Evolutionary conservation across 306 rosid genomes (phyloP).

Genomic region (Sechiopsis laciniata): DNA sequence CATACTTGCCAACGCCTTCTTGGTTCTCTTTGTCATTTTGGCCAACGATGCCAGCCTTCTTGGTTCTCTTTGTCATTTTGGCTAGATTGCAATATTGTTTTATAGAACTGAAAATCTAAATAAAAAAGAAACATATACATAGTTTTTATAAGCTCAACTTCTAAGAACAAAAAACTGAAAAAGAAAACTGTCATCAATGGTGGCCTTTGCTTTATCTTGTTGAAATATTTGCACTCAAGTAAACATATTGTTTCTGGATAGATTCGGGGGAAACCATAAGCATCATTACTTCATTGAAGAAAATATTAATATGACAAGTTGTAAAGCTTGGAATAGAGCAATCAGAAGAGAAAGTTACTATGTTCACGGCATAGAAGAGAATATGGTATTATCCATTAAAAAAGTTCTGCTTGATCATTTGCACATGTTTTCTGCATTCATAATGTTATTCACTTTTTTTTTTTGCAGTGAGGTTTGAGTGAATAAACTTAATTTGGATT

Average conservation of each 20-base stretch:
- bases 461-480: conserved; percentile 29
- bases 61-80: no score
- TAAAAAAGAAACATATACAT: neutral
- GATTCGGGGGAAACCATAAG: conserved; percentile 62
- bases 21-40: no score
- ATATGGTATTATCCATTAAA: neutral
- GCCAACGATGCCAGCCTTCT: no score
- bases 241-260: conserved; percentile 29
- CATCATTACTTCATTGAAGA: neutral
- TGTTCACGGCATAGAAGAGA: conserved; percentile 13
- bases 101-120: neutral
- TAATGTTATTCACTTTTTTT: conserved; percentile 19
- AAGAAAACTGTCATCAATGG: neutral
- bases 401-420: neutral
- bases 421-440: conserved; percentile 10
- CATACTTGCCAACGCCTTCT: no score
- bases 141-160: neutral
- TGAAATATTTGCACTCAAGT: conserved; percentile 20
- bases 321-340: conserved; percentile 7
- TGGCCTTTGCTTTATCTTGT: conserved; percentile 4
- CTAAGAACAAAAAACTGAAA: neutral
- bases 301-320: conserved; percentile 6
- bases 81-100: neutral
- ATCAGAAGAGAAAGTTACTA: neutral
- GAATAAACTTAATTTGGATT: conserved; percentile 23